A percentile compares a stretch with the other conserved stretches of the same genome.
These are phyloP conservation scores for Suhomyces xylopsoci DNA, from an alignment of 805 yeast genomes.

Conservation along the genomic window DNA sequence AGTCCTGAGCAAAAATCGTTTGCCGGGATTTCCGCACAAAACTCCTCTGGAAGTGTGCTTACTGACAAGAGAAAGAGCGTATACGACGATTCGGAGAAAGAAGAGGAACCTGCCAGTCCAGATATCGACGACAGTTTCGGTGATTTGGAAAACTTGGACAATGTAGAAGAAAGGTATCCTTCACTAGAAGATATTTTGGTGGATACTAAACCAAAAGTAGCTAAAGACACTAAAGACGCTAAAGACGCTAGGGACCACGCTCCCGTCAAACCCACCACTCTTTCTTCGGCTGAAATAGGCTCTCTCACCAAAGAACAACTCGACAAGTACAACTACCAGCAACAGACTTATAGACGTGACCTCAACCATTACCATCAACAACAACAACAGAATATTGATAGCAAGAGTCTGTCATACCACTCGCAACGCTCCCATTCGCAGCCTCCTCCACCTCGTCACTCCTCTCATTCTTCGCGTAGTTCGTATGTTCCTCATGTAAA, in stretches of 20 bases:
- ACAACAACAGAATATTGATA: slow-evolving; percentile 4
- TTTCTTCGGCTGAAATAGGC: slow-evolving; percentile 12
- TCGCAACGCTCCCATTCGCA: not conserved
- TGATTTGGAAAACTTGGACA: slow-evolving; percentile 40
- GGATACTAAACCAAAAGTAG: not conserved
- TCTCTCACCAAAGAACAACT: slow-evolving; percentile 20
- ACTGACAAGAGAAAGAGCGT: not conserved
- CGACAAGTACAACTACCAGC: slow-evolving; percentile 19
- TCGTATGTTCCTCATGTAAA: not conserved
- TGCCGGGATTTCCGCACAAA: not conserved
- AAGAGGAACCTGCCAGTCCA: not conserved
- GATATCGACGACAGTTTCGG: slow-evolving; percentile 15
- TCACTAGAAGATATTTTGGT: slow-evolving; percentile 33
- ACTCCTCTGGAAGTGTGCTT: not conserved
- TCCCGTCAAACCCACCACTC: slow-evolving; percentile 15
- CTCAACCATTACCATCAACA: slow-evolving; percentile 7
- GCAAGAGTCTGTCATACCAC: not conserved
- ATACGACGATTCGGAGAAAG: not conserved
- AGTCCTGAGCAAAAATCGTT: not conserved
- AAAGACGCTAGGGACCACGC: not conserved
- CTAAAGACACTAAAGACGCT: too few relatives aligned
- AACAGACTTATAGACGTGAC: slow-evolving; percentile 19
- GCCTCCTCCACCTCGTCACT: not conserved
- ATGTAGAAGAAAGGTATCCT: slow-evolving; percentile 53
- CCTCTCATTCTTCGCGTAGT: not conserved